phyloP scores from a whole-genome alignment of 768 basidiomycete species.

The Tricholoma matsutake region DNA sequence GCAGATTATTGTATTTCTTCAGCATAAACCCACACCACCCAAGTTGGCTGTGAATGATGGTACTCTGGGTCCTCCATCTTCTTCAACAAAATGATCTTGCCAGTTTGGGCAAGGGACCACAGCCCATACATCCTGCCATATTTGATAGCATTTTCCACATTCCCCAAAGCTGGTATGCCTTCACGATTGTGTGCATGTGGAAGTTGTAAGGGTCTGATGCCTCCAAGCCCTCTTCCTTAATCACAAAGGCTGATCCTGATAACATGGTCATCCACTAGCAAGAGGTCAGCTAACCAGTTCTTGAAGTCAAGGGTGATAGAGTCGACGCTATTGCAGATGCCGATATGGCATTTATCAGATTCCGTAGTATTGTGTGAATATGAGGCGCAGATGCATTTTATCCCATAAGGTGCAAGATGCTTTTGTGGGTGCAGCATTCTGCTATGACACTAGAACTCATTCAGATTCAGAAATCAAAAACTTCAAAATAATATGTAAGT shows the following conservation, averaged over 20 bases:
- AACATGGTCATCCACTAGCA: conserved; percentile 14
- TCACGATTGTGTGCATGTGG: conserved; percentile 14
- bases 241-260: conserved; percentile 17
- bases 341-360: conserved; percentile 21
- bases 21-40: conserved; percentile 5
- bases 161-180: conserved; percentile 17
- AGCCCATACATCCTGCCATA: conserved; percentile 15
- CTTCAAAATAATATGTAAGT: conserved; percentile 38
- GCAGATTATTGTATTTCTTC: neutral
- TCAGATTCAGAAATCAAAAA: conserved; percentile 97
- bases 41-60: conserved; percentile 8
- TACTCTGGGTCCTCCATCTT: conserved; percentile 11
- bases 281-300: conserved; percentile 13
- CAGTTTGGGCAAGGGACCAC: conserved; percentile 14
- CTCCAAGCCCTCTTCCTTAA: conserved; percentile 17
- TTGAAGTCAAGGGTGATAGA: conserved; percentile 10
- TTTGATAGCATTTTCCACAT: conserved; percentile 13
- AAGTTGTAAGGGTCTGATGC: conserved; percentile 50
- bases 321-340: conserved; percentile 12
- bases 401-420: conserved; percentile 26
- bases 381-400: conserved; percentile 24
- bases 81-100: conserved; percentile 10
- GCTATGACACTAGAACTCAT: conserved; percentile 95
- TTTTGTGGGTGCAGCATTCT: conserved; percentile 82
- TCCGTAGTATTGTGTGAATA: conserved; percentile 20